These are phyloP conservation scores for Camellia japonica DNA, from an alignment of 148 eudicot species.

Conservation along the genomic window DNA sequence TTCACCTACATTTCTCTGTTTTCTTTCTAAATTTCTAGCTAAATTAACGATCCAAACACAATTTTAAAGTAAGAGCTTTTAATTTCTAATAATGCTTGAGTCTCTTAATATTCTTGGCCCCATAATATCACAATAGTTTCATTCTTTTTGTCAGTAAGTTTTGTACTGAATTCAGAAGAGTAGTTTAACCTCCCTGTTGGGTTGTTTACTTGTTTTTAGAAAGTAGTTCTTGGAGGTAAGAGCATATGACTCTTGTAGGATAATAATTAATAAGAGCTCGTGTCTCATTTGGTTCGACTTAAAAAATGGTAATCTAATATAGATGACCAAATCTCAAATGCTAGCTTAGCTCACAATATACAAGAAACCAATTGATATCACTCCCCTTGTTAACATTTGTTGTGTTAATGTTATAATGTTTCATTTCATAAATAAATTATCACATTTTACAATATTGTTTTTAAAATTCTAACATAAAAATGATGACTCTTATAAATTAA, in stretches of 20 bases:
- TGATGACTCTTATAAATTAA: too few relatives aligned
- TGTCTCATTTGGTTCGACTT: not conserved
- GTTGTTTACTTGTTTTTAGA: not conserved
- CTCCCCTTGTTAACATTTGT: not conserved
- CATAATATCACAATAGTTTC: not conserved
- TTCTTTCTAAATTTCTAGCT: too few relatives aligned
- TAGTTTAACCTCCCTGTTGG: slow-evolving; percentile 19
- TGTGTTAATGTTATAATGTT: too few relatives aligned
- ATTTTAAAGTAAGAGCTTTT: too few relatives aligned
- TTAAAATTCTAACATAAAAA: too few relatives aligned
- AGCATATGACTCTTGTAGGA: not conserved
- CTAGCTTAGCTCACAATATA: not conserved
- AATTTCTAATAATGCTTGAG: too few relatives aligned
- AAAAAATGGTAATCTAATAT: not conserved
- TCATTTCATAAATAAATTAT: too few relatives aligned
- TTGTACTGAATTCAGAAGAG: not conserved
- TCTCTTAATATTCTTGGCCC: not conserved
- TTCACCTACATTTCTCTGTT: too few relatives aligned
- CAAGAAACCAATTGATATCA: not conserved
- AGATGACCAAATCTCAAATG: not conserved
- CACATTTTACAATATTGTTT: too few relatives aligned
- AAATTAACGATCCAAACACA: too few relatives aligned
- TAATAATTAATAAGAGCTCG: not conserved
- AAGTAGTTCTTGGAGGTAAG: slow-evolving; percentile 11
- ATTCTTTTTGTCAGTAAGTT: not conserved